A percentile compares a stretch with the other conserved stretches of the same genome.
phyloP scores from a whole-genome alignment of 176 grass and related monocot genomes.

The Raddia distichophylla region DNA sequence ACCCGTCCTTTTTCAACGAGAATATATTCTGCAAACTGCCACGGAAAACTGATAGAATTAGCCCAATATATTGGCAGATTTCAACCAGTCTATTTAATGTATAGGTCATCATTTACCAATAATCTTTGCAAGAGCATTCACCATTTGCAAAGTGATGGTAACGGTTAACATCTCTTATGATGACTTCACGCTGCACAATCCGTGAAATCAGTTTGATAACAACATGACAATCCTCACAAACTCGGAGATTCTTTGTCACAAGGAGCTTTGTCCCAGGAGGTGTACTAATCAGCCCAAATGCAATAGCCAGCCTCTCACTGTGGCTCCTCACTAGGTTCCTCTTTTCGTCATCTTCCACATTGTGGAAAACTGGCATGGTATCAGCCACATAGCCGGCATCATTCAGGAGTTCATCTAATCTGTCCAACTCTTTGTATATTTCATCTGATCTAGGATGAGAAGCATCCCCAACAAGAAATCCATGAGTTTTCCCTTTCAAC shows the following conservation, averaged over 20 bases:
- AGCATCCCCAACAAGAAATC: constrained; percentile 73
- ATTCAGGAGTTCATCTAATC: constrained; percentile 70
- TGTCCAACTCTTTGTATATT: constrained; percentile 68
- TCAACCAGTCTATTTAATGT: neutral
- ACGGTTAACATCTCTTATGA: constrained; percentile 84
- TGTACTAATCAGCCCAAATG: constrained; percentile 81
- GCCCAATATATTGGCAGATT: neutral
- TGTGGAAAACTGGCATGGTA: constrained; percentile 69
- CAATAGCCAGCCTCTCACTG: constrained; percentile 77
- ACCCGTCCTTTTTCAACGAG: neutral
- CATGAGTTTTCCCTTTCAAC: constrained; percentile 65
- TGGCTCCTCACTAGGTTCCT: constrained; percentile 67
- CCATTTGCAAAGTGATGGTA: constrained; percentile 80
- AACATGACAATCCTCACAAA: constrained; percentile 80
- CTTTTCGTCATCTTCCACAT: constrained; percentile 82
- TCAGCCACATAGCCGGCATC: constrained; percentile 73
- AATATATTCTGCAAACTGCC: neutral
- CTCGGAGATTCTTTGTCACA: constrained; percentile 75
- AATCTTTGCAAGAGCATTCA: constrained; percentile 82
- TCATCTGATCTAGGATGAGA: constrained; percentile 71
- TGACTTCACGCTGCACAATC: constrained; percentile 67
- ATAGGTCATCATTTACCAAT: constrained; percentile 51
- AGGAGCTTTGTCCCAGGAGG: constrained; percentile 68
- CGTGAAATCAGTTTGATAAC: constrained; percentile 80
- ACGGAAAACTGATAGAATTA: neutral